Evolutionary conservation across 108 stramenopile species (phyloP), one percentile per base, ranked within the genome.

Genomic region (Nitzschia sp.): DNA sequence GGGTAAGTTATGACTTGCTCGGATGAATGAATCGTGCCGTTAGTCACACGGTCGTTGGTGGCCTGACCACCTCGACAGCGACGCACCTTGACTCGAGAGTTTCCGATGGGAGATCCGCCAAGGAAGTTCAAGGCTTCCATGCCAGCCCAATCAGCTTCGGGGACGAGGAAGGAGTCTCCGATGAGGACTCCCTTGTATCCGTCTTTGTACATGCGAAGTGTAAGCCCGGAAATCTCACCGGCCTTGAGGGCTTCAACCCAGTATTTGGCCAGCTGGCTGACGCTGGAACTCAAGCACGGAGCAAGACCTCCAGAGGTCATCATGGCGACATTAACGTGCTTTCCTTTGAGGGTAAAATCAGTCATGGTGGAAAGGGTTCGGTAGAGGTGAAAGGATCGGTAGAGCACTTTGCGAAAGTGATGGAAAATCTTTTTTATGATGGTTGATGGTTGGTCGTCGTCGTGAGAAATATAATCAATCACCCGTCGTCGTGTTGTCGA

Each of bases 1-100:
- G 34, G 13, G 8, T 50, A 21, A 5, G 19, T 5, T 22, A 21
- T 4, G 16, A 21, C 13, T 50, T n/a, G 21, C 21, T 41, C 13
- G 38, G 38, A 6, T 19, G 17, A 50, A 50, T 21, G 48, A 22
- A 11, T 21, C 48, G 48, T n/a, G n/a, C n/a, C n/a, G n/a, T n/a
- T n/a, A n/a, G n/a, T n/a, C n/a, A n/a, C n/a, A n/a, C n/a, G n/a
- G n/a, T n/a, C n/a, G n/a, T n/a, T n/a, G n/a, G n/a, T n/a, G n/a
- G n/a, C n/a, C n/a, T n/a, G n/a, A n/a, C n/a, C n/a, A n/a, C 48
- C 16, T 9, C 13, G 38, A 41, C 48, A 21, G 23, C 26, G 56
- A 25, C 83, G 55, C 66, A 93, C 92, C 92, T 96, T 96, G 66
- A 96, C 95, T 64, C 95, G 89, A 58, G 91, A 92, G 65, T 93